A percentile compares a stretch with the other conserved stretches of the same genome.
Evolutionary conservation across 768 basidiomycete species (phyloP).

Genomic region (Amanita inopinata): DNA sequence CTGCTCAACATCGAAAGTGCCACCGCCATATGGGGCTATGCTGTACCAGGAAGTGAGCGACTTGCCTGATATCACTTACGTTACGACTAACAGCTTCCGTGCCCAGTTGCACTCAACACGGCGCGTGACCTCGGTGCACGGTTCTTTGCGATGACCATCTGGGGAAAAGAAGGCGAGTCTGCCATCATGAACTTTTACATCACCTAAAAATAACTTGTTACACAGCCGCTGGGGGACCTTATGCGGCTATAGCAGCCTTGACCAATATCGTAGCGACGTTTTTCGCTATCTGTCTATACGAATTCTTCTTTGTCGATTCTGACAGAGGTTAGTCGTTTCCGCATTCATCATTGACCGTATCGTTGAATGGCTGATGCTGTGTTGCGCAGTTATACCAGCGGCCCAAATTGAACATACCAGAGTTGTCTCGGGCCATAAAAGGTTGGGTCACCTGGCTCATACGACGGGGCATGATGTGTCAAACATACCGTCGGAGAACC

Average conservation of each 20-base stretch:
- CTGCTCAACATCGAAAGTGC: constrained; percentile 25
- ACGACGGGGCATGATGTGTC: background rate
- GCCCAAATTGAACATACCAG: constrained; percentile 1
- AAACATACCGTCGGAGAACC: background rate
- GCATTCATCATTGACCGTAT: background rate
- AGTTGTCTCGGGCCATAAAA: background rate
- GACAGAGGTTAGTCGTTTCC: constrained; percentile 34
- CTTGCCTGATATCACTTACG: background rate
- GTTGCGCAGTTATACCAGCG: background rate
- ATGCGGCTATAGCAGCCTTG: constrained; percentile 54
- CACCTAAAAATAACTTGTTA: constrained; percentile 3
- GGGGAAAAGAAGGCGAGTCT: constrained; percentile 34
- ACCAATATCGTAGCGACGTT: constrained; percentile 59
- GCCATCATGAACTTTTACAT: constrained; percentile 1
- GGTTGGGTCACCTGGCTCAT: background rate
- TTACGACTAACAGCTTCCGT: background rate
- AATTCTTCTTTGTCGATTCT: constrained; percentile 47
- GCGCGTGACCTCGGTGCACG: constrained; percentile 64
- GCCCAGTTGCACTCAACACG: constrained; percentile 50
- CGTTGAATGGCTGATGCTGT: background rate
- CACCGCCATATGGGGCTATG: constrained; percentile 51
- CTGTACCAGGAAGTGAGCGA: constrained; percentile 35
- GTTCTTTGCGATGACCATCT: constrained; percentile 51
- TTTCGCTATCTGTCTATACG: constrained; percentile 43
- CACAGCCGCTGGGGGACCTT: constrained; percentile 40